Evolutionary conservation across 371 early-diverging fungal genomes (phyloP).

Genomic region (Mucor lusitanicus): DNA sequence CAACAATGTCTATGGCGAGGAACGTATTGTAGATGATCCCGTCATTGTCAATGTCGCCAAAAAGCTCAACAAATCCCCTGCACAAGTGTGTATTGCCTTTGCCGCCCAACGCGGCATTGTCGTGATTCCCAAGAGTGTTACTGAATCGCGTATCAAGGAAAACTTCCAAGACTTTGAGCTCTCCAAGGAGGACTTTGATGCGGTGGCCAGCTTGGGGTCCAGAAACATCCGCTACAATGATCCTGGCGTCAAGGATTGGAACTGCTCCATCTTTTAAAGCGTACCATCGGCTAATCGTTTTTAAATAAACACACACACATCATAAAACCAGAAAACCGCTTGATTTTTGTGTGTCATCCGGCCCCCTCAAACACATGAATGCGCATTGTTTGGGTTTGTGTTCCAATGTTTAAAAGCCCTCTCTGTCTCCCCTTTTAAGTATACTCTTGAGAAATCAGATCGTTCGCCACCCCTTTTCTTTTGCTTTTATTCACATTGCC

Average conservation of each 20-base stretch:
- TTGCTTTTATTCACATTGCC: background rate
- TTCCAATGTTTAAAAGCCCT: background rate
- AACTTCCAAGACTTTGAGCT: constrained; percentile 61
- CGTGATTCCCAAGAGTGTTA: constrained; percentile 64
- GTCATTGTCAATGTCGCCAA: constrained; percentile 61
- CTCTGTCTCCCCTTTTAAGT: background rate
- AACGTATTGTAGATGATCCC: constrained; percentile 60
- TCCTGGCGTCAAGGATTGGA: constrained; percentile 45
- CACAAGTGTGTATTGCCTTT: constrained; percentile 85
- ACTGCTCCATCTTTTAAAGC: constrained; percentile 32
- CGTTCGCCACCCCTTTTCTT: background rate
- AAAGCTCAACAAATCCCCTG: constrained; percentile 65
- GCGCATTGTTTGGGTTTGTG: background rate
- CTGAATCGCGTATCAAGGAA: constrained; percentile 49
- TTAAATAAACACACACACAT: no score
- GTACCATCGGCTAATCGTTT: background rate
- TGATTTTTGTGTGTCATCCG: background rate
- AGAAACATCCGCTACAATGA: constrained; percentile 49
- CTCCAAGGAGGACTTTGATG: constrained; percentile 51
- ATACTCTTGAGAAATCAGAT: background rate
- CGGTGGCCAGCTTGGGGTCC: constrained; percentile 33
- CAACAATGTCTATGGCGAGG: constrained; percentile 70
- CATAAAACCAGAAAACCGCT: no score
- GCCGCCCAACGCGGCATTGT: constrained; percentile 63
- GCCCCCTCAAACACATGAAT: background rate